These are phyloP conservation scores for Boletus semigastroideus DNA, from an alignment of 1,284 basidiomycete species.

Conservation along the genomic window DNA sequence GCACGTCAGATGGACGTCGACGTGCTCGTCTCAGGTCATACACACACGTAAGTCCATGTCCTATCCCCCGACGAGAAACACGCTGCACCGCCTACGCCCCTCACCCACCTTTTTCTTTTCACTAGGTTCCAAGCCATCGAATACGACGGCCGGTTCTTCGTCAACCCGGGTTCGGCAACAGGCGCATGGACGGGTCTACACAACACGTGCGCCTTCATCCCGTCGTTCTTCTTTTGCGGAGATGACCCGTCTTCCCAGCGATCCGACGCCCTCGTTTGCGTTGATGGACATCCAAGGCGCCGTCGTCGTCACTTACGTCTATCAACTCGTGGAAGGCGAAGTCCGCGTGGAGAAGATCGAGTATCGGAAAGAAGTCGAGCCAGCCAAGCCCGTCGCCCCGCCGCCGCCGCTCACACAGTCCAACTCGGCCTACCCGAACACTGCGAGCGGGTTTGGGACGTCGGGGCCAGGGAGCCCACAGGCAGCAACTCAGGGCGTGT, in stretches of 20 bases:
- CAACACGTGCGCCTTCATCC: constrained; percentile 48
- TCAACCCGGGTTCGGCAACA: constrained; percentile 95
- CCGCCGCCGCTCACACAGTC: constrained; percentile 26
- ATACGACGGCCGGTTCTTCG: constrained; percentile 89
- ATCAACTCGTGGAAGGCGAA: constrained; percentile 91
- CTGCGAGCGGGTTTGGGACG: constrained; percentile 17
- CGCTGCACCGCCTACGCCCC: neutral
- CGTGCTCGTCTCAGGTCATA: constrained; percentile 91
- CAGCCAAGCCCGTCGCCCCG: constrained; percentile 29
- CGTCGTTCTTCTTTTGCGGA: neutral
- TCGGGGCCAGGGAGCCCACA: constrained; percentile 29
- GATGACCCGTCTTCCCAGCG: constrained; percentile 35
- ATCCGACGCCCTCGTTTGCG: constrained; percentile 82
- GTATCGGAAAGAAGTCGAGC: constrained; percentile 68
- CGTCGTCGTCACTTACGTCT: constrained; percentile 94
- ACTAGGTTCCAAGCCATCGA: constrained; percentile 91
- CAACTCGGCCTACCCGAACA: constrained; percentile 21
- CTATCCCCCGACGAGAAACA: neutral
- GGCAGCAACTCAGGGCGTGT: constrained; percentile 25
- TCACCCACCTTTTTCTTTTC: neutral
- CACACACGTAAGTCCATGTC: constrained; percentile 72
- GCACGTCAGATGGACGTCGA: constrained; percentile 98
- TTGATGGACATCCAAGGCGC: constrained; percentile 94
- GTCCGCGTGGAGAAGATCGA: constrained; percentile 87
- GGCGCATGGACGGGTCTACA: constrained; percentile 88